These are phyloP conservation scores for Phoma sp. DNA, from an alignment of 2,329 filamentous ascomycete species.

Conservation along the genomic window DNA sequence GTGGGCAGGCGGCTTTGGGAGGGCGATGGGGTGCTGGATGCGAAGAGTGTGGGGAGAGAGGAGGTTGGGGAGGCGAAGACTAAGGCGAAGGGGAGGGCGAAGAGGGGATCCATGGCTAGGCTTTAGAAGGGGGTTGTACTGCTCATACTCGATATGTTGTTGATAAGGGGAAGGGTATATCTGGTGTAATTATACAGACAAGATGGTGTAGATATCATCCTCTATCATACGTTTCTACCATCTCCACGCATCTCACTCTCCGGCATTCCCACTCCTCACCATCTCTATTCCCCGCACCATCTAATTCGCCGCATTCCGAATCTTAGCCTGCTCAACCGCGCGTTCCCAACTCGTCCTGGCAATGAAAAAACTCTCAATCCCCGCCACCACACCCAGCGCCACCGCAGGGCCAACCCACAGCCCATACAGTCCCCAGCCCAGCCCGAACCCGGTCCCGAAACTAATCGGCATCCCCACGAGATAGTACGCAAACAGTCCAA, in stretches of 20 bases:
- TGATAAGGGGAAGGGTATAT: no score
- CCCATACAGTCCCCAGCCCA: constrained; percentile 77
- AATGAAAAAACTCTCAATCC: constrained; percentile 64
- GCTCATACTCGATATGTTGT: no score
- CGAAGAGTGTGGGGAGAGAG: constrained; percentile 14
- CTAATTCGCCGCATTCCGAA: constrained; percentile 55
- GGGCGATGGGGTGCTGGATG: constrained; percentile 23
- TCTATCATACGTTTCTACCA: no score
- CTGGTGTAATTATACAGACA: no score
- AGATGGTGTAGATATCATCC: no score
- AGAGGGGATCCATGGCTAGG: constrained; percentile 41
- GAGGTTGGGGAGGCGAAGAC: constrained; percentile 20
- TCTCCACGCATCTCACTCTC: no score
- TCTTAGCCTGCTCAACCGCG: constrained; percentile 65
- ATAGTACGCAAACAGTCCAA: constrained; percentile 88
- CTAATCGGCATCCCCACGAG: constrained; percentile 82
- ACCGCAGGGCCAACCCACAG: constrained; percentile 72
- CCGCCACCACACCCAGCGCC: constrained; percentile 67
- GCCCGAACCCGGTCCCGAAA: constrained; percentile 76
- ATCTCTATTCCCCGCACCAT: no score
- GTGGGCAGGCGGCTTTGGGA: constrained; percentile 75
- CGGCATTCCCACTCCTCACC: no score
- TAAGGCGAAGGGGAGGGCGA: constrained; percentile 39
- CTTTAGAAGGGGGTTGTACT: constrained; percentile 11
- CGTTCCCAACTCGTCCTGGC: constrained; percentile 61